Evolutionary conservation across 306 rosid species (phyloP).

Genomic region (Lithocarpus polystachyus): DNA sequence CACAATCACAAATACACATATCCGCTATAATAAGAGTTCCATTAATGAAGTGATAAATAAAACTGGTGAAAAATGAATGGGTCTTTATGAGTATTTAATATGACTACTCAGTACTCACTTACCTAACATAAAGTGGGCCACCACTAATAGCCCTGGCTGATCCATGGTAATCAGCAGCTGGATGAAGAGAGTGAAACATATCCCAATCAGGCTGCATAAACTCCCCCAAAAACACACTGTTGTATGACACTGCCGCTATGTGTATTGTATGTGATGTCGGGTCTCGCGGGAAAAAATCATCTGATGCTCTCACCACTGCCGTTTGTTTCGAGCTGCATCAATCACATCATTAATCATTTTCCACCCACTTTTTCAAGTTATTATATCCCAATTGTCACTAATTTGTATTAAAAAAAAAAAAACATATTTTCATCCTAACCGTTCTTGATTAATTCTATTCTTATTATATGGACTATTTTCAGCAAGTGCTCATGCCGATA

Average conservation of each 20-base stretch:
- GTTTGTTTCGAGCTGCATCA: slow-evolving; percentile 62
- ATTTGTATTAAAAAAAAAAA: not conserved
- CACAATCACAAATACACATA: not conserved
- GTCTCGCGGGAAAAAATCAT: slow-evolving; percentile 87
- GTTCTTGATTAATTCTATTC: no score
- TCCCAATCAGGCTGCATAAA: slow-evolving; percentile 96
- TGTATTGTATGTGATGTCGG: slow-evolving; percentile 82
- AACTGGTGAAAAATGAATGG: no score
- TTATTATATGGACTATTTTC: no score
- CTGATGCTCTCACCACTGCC: slow-evolving; percentile 80
- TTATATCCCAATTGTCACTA: not conserved
- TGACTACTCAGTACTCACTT: not conserved
- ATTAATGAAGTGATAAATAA: no score
- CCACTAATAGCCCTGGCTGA: slow-evolving; percentile 93
- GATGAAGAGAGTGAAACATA: slow-evolving; percentile 88
- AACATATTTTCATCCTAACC: not conserved
- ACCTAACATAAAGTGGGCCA: slow-evolving; percentile 86
- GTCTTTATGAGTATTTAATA: no score
- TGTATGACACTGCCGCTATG: slow-evolving; percentile 82
- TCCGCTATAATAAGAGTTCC: no score
- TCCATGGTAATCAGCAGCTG: slow-evolving; percentile 85
- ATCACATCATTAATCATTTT: not conserved
- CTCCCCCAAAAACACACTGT: slow-evolving; percentile 89
- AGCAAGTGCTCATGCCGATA: no score
- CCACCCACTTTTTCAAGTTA: not conserved